A percentile compares a stretch with the other conserved stretches of the same genome.
Conservation (phyloP, 1,139 yeast species). For the Yamadazyma blattariae region DNA sequence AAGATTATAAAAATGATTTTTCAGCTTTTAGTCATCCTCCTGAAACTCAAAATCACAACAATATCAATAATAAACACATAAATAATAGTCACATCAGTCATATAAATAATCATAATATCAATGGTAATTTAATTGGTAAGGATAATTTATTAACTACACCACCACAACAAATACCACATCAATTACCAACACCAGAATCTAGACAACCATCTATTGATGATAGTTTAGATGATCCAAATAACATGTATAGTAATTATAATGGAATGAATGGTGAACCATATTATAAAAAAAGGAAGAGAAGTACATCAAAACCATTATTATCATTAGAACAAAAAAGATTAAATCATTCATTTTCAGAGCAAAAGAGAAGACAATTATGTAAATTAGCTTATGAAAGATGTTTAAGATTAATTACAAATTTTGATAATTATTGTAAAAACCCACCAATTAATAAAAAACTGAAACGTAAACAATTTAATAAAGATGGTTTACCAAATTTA, state of each 20-base stretch:
- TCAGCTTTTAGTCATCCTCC: constrained; percentile 35
- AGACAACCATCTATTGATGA: constrained; percentile 22
- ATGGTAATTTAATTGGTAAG: too few relatives aligned
- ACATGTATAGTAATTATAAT: too few relatives aligned
- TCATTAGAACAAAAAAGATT: constrained; percentile 65
- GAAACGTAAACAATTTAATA: constrained; percentile 40
- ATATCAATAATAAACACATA: neutral
- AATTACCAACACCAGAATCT: constrained; percentile 40
- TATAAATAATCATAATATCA: neutral
- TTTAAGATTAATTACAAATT: constrained; percentile 38
- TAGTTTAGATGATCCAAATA: too few relatives aligned
- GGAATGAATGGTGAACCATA: too few relatives aligned
- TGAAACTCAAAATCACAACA: neutral
- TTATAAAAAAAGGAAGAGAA: constrained; percentile 27
- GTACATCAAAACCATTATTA: constrained; percentile 45
- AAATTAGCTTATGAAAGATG: constrained; percentile 60
- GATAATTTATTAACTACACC: neutral
- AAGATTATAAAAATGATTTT: constrained; percentile 4
- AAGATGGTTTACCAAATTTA: constrained; percentile 48
- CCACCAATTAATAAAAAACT: constrained; percentile 30
- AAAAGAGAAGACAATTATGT: constrained; percentile 69
- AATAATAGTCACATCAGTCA: neutral
- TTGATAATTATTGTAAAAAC: constrained; percentile 38
- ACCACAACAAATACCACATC: constrained; percentile 10
- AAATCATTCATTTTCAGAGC: constrained; percentile 75